phyloP scores from a whole-genome alignment of 345 rosid genomes.

The Bruguiera sexangula region DNA sequence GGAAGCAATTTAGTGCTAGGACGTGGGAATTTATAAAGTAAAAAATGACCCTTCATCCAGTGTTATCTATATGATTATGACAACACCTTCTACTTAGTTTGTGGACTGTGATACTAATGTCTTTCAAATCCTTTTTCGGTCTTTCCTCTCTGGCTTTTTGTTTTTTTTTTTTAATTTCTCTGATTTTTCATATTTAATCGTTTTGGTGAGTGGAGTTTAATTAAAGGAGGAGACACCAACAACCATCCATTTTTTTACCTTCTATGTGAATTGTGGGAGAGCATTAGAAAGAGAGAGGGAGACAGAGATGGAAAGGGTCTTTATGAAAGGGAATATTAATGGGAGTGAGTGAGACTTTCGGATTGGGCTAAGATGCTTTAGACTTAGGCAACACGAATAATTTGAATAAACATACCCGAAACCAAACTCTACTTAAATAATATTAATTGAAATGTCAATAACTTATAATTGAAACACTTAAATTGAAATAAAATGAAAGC shows the following conservation, averaged over 20 bases:
- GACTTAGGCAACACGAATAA: too few species aligned
- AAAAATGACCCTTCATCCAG: constrained; percentile 16
- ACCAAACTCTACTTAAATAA: too few species aligned
- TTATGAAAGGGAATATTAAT: constrained; percentile 18
- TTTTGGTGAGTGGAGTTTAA: constrained; percentile 12
- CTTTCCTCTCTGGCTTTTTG: too few species aligned
- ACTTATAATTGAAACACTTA: too few species aligned
- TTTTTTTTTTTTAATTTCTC: background rate
- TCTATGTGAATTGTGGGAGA: constrained; percentile 15
- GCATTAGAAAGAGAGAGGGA: background rate
- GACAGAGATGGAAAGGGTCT: constrained; percentile 11
- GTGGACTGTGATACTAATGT: background rate
- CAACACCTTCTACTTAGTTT: background rate
- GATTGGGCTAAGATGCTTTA: background rate
- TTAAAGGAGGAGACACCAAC: constrained; percentile 31
- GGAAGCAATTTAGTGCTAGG: constrained; percentile 28
- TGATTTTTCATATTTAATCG: background rate
- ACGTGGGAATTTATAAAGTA: constrained; percentile 40
- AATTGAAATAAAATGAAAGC: too few species aligned
- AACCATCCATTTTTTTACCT: constrained; percentile 16
- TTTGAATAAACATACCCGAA: too few species aligned
- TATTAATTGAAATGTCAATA: background rate
- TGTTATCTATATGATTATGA: background rate
- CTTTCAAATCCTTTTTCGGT: background rate
- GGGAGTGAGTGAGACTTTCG: constrained; percentile 19